A percentile compares a stretch with the other conserved stretches of the same genome.
Evolutionary conservation across 2,329 filamentous ascomycete genomes (phyloP).

Genomic region (Incumbomyces lentus): DNA sequence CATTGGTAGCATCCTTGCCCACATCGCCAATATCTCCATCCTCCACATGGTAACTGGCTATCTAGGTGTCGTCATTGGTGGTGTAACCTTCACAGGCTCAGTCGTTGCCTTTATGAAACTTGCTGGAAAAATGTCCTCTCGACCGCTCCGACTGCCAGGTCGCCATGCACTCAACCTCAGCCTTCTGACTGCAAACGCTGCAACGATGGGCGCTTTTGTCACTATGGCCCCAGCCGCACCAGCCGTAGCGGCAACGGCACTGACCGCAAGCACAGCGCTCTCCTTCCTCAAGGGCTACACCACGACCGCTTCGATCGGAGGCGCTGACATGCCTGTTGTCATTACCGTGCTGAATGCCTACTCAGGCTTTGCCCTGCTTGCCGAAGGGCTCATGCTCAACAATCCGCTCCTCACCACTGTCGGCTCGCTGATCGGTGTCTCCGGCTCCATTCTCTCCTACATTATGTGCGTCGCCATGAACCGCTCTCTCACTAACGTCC

Average conservation of each 20-base stretch:
- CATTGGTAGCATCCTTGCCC: constrained; percentile 72
- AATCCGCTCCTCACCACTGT: constrained; percentile 77
- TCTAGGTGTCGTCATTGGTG: constrained; percentile 73
- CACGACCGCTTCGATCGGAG: constrained; percentile 77
- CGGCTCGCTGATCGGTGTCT: constrained; percentile 77
- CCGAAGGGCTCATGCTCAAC: constrained; percentile 84
- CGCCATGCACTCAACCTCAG: constrained; percentile 65
- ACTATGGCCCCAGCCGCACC: constrained; percentile 73
- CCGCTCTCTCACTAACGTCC: constrained; percentile 72
- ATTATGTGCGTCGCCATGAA: constrained; percentile 90
- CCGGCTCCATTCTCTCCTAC: constrained; percentile 79
- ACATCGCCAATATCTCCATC: constrained; percentile 55
- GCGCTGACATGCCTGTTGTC: constrained; percentile 88
- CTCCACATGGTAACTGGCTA: constrained; percentile 80
- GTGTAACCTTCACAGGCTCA: constrained; percentile 83
- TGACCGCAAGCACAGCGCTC: constrained; percentile 64
- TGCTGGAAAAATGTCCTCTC: constrained; percentile 69
- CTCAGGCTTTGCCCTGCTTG: constrained; percentile 79
- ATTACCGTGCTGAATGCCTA: constrained; percentile 88
- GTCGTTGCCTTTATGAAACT: constrained; percentile 85
- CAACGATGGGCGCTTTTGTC: constrained; percentile 74
- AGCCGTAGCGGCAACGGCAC: constrained; percentile 64
- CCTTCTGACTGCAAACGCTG: constrained; percentile 64
- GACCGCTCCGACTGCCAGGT: constrained; percentile 61
- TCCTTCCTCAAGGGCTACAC: constrained; percentile 82